A percentile compares a stretch with the other conserved stretches of the same genome.
phyloP scores from a whole-genome alignment of 495 filamentous ascomycete species.

The Trichoderma gamsii region DNA sequence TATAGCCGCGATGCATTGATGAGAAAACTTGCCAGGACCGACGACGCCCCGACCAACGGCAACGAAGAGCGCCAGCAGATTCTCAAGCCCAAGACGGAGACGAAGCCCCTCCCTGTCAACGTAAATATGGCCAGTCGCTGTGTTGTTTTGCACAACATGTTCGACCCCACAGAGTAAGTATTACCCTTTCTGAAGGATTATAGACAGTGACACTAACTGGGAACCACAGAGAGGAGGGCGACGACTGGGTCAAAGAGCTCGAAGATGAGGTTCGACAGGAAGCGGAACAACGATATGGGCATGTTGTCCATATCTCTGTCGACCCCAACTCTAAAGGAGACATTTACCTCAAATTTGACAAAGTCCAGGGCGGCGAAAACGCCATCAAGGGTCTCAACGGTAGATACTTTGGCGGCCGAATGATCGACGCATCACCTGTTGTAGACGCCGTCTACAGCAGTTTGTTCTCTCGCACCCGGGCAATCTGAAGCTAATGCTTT shows the following conservation, averaged over 20 bases:
- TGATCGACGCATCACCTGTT: constrained; percentile 90
- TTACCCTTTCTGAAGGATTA: not conserved
- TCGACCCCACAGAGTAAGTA: constrained; percentile 80
- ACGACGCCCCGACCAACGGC: constrained; percentile 65
- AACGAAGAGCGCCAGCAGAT: constrained; percentile 63
- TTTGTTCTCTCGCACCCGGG: constrained; percentile 84
- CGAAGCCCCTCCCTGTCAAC: constrained; percentile 73
- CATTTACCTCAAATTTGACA: constrained; percentile 97
- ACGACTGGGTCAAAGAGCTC: constrained; percentile 84
- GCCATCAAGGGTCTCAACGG: constrained; percentile 97
- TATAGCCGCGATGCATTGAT: constrained; percentile 96
- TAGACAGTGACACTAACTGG: constrained; percentile 37
- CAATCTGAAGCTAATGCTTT: constrained; percentile 53
- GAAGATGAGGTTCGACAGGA: constrained; percentile 91
- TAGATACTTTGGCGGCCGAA: constrained; percentile 83
- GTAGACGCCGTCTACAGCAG: constrained; percentile 98
- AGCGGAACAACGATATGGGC: constrained; percentile 93
- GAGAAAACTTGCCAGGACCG: constrained; percentile 94
- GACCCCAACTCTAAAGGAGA: constrained; percentile 92
- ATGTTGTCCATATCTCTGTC: constrained; percentile 94
- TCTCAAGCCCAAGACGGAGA: constrained; percentile 72
- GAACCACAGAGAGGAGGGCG: constrained; percentile 68
- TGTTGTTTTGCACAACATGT: constrained; percentile 93
- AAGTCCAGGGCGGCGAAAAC: constrained; percentile 88
- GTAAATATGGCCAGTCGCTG: constrained; percentile 92